A percentile compares a stretch with the other conserved stretches of the same genome.
Conservation (phyloP, 1,284 basidiomycete species). For the Cryptococcus sp. region DNA sequence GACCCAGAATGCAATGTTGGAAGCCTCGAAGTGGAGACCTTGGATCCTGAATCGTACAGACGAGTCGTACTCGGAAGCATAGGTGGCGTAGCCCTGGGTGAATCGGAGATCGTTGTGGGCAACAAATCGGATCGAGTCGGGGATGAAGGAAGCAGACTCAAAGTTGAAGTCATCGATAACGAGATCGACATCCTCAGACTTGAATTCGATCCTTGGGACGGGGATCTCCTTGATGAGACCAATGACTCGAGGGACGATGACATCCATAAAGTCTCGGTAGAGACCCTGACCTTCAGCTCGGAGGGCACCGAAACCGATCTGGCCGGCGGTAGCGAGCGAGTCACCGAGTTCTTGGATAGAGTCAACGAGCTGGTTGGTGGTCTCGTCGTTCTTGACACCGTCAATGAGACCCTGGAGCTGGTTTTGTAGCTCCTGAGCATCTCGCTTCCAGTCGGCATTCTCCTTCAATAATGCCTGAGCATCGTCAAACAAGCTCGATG, state of each 20-base stretch:
- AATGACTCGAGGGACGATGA: constrained; percentile 48
- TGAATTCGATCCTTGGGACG: constrained; percentile 50
- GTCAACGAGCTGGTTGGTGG: constrained; percentile 41
- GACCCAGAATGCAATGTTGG: constrained; percentile 51
- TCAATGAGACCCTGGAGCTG: constrained; percentile 46
- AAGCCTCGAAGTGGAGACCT: constrained; percentile 49
- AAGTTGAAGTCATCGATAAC: constrained; percentile 49
- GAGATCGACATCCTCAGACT: constrained; percentile 47
- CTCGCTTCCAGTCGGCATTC: constrained; percentile 44
- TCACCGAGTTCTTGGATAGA: constrained; percentile 45
- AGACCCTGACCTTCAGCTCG: constrained; percentile 41
- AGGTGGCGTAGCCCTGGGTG: constrained; percentile 49
- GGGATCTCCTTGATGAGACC: constrained; percentile 50
- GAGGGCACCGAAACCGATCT: constrained; percentile 36
- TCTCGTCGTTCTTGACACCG: constrained; percentile 40
- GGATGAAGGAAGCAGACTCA: constrained; percentile 50
- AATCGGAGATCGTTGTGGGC: constrained; percentile 50
- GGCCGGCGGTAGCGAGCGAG: constrained; percentile 39
- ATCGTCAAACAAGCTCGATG: constrained; percentile 45
- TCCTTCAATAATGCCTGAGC: constrained; percentile 42
- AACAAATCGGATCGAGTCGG: constrained; percentile 49
- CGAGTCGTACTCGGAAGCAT: constrained; percentile 48
- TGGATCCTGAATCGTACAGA: constrained; percentile 47
- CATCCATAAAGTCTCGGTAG: constrained; percentile 49
- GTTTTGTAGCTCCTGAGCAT: constrained; percentile 38